Evolutionary conservation across 192 early-diverging fungal genomes (phyloP), one percentile per base, ranked within the genome.

Genomic region (Spinellus fusiger): DNA sequence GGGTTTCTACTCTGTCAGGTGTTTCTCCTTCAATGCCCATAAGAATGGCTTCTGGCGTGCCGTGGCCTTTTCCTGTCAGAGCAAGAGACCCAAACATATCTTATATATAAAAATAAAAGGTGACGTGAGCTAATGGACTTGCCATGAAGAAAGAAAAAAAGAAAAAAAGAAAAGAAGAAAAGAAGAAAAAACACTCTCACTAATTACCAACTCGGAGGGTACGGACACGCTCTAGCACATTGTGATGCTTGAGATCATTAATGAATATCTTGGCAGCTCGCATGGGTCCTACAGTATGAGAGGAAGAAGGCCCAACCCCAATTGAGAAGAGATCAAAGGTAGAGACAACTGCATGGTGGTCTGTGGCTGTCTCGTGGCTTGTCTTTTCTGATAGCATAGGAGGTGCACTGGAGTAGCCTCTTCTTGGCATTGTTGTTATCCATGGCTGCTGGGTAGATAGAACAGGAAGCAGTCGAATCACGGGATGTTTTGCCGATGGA

Each of bases 231-330:
- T 81, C 75, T 18, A 91, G 84, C 33, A 91, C 64, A 5, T 73
- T 59, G 55, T 86, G 84, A 25, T 84, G 74, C 54, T 85, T 83
- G 25, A 95, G 69, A 56, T 98, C 95, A 58, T 86, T 80, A 26
- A 93, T 82, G 80, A 98, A 98, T 52, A 94, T 94, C 71, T 90
- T 92, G 25, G 93, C 91, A 8, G 95, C 93, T 25, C 95, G 85
- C 95, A 98, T 98, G 13, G 95, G 95, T n/a, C 95, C 95, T 23
- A 98, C 93, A 1, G 89, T 90, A 65, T 93, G 87, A 59, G 89
- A 82, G 57, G 90, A 92, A n/a, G 88, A 90, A 2, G 95, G 95
- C 0, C 95, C 95, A 33, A 98, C 86, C 25, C 95, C 95, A 64
- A 98, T 95, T 13, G 91, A 93, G 56, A 95, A 95, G 60, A 98